Evolutionary conservation across 306 rosid genomes (phyloP).

Genomic region (Trifolium dubium): DNA sequence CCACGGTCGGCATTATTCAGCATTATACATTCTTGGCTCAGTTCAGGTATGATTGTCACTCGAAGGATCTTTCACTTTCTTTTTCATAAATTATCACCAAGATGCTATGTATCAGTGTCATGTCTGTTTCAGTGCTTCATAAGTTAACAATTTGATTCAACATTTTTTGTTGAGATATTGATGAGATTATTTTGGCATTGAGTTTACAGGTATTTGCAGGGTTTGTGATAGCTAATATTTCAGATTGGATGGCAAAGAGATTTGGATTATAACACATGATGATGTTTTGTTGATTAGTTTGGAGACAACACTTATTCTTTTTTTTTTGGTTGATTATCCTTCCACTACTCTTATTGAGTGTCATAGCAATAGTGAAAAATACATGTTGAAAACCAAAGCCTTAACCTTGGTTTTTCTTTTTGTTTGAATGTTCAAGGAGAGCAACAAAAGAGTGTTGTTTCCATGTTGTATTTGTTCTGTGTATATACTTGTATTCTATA

Average conservation of each 20-base stretch:
- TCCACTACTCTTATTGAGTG: conserved; percentile 32
- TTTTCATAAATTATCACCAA: not conserved
- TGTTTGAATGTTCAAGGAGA: conserved; percentile 37
- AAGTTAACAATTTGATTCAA: conserved; percentile 3
- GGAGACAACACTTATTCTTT: conserved; percentile 22
- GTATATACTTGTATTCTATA: conserved; percentile 50
- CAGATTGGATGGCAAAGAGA: conserved; percentile 71
- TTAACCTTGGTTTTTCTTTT: conserved; percentile 10
- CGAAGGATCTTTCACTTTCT: not conserved
- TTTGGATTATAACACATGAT: conserved; percentile 68
- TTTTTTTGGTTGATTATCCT: conserved; percentile 19
- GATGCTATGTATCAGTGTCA: not conserved
- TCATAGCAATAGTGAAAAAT: conserved; percentile 20
- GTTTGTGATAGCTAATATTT: conserved; percentile 89
- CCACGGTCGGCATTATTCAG: conserved; percentile 96
- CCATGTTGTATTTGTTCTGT: conserved; percentile 38
- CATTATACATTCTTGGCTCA: conserved; percentile 89
- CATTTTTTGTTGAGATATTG: conserved; percentile 12
- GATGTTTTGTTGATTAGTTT: conserved; percentile 30
- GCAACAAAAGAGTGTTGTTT: conserved; percentile 39
- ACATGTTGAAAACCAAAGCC: conserved; percentile 34
- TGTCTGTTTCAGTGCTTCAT: conserved; percentile 2
- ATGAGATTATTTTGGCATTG: conserved; percentile 38
- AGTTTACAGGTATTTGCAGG: conserved; percentile 87
- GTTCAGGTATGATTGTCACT: conserved; percentile 63